These are phyloP conservation scores for Kazachstania africana DNA, from an alignment of 805 yeast species.

Conservation along the genomic window DNA sequence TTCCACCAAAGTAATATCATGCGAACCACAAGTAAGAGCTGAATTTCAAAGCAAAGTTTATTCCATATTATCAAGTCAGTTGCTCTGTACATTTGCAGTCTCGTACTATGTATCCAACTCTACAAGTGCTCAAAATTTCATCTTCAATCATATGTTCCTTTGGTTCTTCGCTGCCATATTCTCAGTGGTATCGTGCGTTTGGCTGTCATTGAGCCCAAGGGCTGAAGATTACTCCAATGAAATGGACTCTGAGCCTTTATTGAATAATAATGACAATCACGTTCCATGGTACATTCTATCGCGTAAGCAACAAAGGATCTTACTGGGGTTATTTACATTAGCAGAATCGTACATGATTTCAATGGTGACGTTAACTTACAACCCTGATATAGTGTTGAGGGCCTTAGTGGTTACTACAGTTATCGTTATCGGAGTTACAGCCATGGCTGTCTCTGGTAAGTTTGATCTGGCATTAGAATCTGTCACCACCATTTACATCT, in stretches of 20 bases:
- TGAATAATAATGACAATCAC: conserved; percentile 1
- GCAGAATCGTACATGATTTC: conserved; percentile 69
- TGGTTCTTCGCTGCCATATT: conserved; percentile 45
- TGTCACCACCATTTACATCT: conserved; percentile 24
- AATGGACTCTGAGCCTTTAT: conserved; percentile 3
- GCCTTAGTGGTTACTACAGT: conserved; percentile 60
- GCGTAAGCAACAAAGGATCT: conserved; percentile 28
- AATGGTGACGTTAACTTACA: conserved; percentile 48
- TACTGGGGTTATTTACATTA: conserved; percentile 56
- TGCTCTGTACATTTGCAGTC: conserved; percentile 43
- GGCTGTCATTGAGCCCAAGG: conserved; percentile 49
- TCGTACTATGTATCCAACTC: conserved; percentile 13
- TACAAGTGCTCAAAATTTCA: conserved; percentile 32
- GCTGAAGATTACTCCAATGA: conserved; percentile 38
- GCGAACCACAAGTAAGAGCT: conserved; percentile 65
- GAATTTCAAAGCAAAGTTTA: conserved; percentile 73
- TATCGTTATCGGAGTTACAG: conserved; percentile 64
- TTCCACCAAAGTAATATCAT: conserved; percentile 62
- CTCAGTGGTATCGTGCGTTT: conserved; percentile 53
- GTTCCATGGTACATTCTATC: conserved; percentile 23
- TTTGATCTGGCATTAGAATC: conserved; percentile 21
- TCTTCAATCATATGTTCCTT: conserved; percentile 46
- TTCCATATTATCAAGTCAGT: conserved; percentile 53
- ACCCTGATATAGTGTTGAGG: conserved; percentile 52
- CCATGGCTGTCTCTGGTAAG: conserved; percentile 62